phyloP scores from a whole-genome alignment of 2,329 filamentous ascomycete genomes.

The Neoscytalidium dimidiatum region DNA sequence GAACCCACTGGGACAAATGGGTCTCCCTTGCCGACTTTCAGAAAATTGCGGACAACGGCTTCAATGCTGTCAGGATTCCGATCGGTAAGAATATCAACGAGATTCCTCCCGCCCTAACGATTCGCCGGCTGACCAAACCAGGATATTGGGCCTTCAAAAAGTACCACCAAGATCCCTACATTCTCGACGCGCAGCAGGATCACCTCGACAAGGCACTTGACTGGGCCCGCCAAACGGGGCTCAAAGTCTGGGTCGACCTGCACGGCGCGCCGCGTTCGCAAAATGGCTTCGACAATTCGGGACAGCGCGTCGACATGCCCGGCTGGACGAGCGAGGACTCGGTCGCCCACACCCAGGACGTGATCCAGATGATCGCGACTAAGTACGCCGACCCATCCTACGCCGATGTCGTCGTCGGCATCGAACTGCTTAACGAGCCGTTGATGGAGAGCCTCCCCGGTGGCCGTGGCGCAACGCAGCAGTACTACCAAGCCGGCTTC shows the following conservation, averaged over 20 bases:
- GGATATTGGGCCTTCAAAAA: slow-evolving; percentile 62
- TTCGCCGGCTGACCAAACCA: background rate
- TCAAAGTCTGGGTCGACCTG: slow-evolving; percentile 61
- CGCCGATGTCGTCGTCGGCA: slow-evolving; percentile 60
- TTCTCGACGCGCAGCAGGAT: slow-evolving; percentile 48
- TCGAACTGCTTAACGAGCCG: slow-evolving; percentile 61
- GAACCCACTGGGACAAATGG: slow-evolving; percentile 55
- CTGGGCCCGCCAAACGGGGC: slow-evolving; percentile 54
- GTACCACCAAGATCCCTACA: slow-evolving; percentile 51
- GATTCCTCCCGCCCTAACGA: background rate
- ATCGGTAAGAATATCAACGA: slow-evolving; percentile 45
- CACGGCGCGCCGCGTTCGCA: slow-evolving; percentile 56
- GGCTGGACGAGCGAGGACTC: slow-evolving; percentile 52
- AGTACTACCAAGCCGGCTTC: slow-evolving; percentile 59
- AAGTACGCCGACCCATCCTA: slow-evolving; percentile 58
- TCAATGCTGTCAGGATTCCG: slow-evolving; percentile 62
- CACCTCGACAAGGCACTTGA: slow-evolving; percentile 60
- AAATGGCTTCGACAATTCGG: slow-evolving; percentile 66
- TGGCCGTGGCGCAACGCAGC: slow-evolving; percentile 47
- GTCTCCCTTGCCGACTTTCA: slow-evolving; percentile 55
- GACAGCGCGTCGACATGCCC: slow-evolving; percentile 47
- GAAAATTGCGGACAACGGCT: slow-evolving; percentile 57
- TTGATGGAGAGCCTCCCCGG: slow-evolving; percentile 46
- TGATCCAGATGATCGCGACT: slow-evolving; percentile 59
- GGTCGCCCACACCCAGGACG: slow-evolving; percentile 52